Percentiles rank a stretch among this genome's conserved stretches.
phyloP scores from a whole-genome alignment of 2,329 filamentous ascomycete genomes.

The Colletotrichum orchidophilum region DNA sequence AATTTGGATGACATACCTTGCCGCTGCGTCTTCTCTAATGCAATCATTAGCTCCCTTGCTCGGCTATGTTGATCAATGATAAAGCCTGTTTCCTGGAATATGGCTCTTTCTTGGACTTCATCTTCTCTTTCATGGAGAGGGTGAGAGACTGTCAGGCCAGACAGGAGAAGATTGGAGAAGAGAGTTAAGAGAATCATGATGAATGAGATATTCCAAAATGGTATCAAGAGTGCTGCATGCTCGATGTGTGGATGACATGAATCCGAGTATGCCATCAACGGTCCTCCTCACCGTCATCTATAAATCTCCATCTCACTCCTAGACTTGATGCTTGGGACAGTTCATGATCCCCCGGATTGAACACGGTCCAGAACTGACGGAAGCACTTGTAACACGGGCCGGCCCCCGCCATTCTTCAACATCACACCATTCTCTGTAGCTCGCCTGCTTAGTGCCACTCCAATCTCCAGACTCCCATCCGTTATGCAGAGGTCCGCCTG shows the following conservation, averaged over 20 bases:
- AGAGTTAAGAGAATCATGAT: background rate
- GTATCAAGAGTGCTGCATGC: background rate
- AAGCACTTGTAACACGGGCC: background rate
- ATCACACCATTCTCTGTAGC: background rate
- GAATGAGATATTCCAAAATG: background rate
- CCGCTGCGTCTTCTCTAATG: background rate
- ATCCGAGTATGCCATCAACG: background rate
- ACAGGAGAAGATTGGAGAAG: background rate
- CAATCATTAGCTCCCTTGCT: background rate
- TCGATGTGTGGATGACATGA: background rate
- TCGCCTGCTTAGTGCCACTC: background rate
- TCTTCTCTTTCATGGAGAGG: background rate
- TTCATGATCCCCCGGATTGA: background rate
- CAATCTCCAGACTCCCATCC: background rate
- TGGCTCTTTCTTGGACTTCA: background rate
- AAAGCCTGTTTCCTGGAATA: background rate
- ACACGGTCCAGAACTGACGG: background rate
- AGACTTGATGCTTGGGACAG: background rate
- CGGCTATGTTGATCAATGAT: background rate
- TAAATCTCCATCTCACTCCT: background rate
- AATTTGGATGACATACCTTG: background rate
- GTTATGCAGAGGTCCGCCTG: background rate
- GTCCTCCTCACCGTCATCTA: background rate
- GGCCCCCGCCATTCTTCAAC: background rate
- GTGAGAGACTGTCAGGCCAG: background rate